phyloP scores from a whole-genome alignment of 2,329 filamentous ascomycete species.

The Trichoderma hamatum region DNA sequence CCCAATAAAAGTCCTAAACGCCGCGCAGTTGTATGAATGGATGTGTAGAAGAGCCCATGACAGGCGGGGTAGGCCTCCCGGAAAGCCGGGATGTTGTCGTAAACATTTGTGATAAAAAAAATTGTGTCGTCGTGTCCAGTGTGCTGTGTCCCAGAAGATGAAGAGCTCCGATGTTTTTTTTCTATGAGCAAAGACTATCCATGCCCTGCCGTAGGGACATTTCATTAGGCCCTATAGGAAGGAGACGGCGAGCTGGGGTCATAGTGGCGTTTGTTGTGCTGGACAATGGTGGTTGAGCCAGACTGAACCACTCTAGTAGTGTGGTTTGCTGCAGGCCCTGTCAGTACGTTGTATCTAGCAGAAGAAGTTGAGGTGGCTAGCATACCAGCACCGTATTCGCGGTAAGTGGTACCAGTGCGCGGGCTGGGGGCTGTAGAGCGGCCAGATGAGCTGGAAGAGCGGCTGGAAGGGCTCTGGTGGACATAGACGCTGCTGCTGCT shows the following conservation, averaged over 20 bases:
- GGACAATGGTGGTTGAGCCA: slow-evolving; percentile 38
- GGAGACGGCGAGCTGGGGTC: slow-evolving; percentile 40
- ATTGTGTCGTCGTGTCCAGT: not conserved
- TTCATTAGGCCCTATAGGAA: slow-evolving; percentile 30
- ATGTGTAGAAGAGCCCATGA: not conserved
- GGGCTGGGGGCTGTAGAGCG: slow-evolving; percentile 32
- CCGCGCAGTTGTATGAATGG: not conserved
- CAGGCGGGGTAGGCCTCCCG: not conserved
- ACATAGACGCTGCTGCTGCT: slow-evolving; percentile 39
- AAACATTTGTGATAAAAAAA: not conserved
- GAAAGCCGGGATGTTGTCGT: not conserved
- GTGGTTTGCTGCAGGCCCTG: slow-evolving; percentile 33
- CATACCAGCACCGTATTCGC: slow-evolving; percentile 41
- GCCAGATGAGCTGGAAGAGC: slow-evolving; percentile 32
- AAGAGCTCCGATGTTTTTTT: not conserved
- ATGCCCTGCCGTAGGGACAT: not conserved
- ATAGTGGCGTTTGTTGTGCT: slow-evolving; percentile 38
- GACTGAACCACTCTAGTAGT: slow-evolving; percentile 32
- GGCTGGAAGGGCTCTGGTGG: slow-evolving; percentile 36
- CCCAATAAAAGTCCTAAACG: not conserved
- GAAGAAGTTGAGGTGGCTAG: not conserved
- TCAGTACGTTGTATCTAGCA: slow-evolving; percentile 27
- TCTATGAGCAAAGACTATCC: not conserved
- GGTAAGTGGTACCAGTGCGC: slow-evolving; percentile 36
- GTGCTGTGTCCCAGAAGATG: not conserved